These are phyloP conservation scores for Clarireedia sp. DNA, from an alignment of 2,329 filamentous ascomycete genomes.

Conservation along the genomic window DNA sequence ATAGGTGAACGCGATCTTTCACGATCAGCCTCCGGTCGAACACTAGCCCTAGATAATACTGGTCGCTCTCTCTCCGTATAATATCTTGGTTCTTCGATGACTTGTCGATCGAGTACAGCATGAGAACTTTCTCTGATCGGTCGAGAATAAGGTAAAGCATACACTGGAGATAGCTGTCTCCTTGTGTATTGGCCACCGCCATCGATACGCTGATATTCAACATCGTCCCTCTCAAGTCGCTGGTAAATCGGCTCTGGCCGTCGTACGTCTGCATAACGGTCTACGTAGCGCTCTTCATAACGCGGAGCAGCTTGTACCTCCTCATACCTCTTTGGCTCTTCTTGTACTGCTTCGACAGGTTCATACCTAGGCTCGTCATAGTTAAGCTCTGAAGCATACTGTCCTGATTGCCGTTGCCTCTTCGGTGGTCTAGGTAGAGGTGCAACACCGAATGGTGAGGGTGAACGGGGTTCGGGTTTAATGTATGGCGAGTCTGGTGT, in stretches of 20 bases:
- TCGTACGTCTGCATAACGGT: constrained; percentile 22
- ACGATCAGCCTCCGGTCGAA: constrained; percentile 41
- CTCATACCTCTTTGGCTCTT: constrained; percentile 16
- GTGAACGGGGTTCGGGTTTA: constrained; percentile 57
- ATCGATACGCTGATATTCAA: constrained; percentile 17
- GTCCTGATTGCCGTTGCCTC: constrained; percentile 43
- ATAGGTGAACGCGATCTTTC: constrained; percentile 42
- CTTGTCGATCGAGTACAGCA: constrained; percentile 22
- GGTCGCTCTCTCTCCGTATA: constrained; percentile 34
- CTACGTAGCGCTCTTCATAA: constrained; percentile 18
- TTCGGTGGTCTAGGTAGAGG: constrained; percentile 49
- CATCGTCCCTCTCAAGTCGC: constrained; percentile 24
- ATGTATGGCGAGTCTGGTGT: constrained; percentile 44
- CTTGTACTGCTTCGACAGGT: constrained; percentile 22
- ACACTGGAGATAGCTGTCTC: constrained; percentile 24
- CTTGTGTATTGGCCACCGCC: constrained; percentile 18
- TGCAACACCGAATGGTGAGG: constrained; percentile 48
- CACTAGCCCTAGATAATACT: constrained; percentile 37
- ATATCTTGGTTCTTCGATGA: constrained; percentile 31
- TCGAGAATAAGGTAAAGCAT: constrained; percentile 23
- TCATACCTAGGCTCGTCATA: constrained; percentile 40
- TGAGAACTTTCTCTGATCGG: constrained; percentile 23
- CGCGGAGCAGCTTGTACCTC: constrained; percentile 15
- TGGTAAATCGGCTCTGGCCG: constrained; percentile 21
- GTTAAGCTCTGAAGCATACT: constrained; percentile 34